A percentile compares a stretch with the other conserved stretches of the same genome.
These are phyloP conservation scores for Saccharomycopsis schoenii DNA, from an alignment of 805 yeast species.

Conservation along the genomic window DNA sequence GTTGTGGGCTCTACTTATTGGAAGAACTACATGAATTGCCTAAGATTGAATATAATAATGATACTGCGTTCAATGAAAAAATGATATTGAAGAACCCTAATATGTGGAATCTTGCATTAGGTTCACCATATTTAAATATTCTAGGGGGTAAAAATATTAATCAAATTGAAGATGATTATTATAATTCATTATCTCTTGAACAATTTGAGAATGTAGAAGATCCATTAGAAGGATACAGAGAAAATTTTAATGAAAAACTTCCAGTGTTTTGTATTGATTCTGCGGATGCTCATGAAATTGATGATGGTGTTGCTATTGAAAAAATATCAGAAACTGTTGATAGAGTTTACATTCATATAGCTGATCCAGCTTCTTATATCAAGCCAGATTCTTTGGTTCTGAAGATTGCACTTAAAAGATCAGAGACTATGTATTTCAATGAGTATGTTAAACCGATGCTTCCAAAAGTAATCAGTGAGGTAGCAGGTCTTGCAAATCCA, in stretches of 20 bases:
- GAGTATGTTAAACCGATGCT: slow-evolving; percentile 59
- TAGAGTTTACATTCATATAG: slow-evolving; percentile 62
- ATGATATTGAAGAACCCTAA: slow-evolving; percentile 37
- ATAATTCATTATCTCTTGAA: slow-evolving; percentile 25
- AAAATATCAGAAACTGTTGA: slow-evolving; percentile 24
- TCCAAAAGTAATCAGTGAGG: slow-evolving; percentile 43
- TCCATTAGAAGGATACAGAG: slow-evolving; percentile 24
- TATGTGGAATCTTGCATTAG: slow-evolving; percentile 33
- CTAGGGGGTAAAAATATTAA: slow-evolving; percentile 35
- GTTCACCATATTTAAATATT: slow-evolving; percentile 35
- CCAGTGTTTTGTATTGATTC: slow-evolving; percentile 80
- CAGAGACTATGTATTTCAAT: slow-evolving; percentile 66
- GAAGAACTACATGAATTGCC: slow-evolving; percentile 10
- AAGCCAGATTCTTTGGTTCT: slow-evolving; percentile 24
- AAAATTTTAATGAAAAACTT: slow-evolving; percentile 31
- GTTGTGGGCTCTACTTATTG: slow-evolving; percentile 44
- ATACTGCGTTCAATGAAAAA: slow-evolving; percentile 12
- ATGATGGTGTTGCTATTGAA: slow-evolving; percentile 76
- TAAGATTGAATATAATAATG: background rate
- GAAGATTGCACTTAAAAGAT: slow-evolving; percentile 48
- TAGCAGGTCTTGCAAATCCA: slow-evolving; percentile 42
- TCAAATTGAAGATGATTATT: slow-evolving; percentile 32
- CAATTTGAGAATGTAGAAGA: slow-evolving; percentile 12
- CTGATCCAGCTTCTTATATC: slow-evolving; percentile 74
- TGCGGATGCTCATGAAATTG: slow-evolving; percentile 76